Evolutionary conservation across 805 yeast genomes (phyloP).

Genomic region (Saccharomycopsis amapae): DNA sequence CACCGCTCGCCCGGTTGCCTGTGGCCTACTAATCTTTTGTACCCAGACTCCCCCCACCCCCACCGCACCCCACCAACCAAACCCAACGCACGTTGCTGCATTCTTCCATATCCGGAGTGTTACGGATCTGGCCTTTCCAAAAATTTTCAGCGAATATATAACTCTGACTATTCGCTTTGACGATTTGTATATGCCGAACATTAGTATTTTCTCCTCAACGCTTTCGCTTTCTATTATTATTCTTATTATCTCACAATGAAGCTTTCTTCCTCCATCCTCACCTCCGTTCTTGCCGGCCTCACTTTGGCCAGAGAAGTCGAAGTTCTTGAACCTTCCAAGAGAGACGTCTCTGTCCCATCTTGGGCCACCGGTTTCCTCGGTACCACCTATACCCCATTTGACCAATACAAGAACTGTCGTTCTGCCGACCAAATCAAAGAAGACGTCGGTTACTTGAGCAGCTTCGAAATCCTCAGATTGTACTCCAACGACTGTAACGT

Average conservation of each 20-base stretch:
- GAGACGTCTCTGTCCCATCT: slow-evolving; percentile 14
- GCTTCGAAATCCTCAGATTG: slow-evolving; percentile 47
- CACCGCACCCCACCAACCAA: too few relatives aligned
- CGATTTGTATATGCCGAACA: background rate
- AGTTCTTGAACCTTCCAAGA: slow-evolving; percentile 10
- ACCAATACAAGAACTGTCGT: slow-evolving; percentile 49
- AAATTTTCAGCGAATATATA: too few relatives aligned
- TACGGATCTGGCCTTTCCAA: too few relatives aligned
- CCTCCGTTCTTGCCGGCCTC: slow-evolving; percentile 9
- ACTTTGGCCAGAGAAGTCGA: too few relatives aligned
- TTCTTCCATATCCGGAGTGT: too few relatives aligned
- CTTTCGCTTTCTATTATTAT: too few relatives aligned
- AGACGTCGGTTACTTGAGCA: slow-evolving; percentile 40
- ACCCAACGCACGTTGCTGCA: too few relatives aligned
- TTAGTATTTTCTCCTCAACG: background rate
- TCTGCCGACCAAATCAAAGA: slow-evolving; percentile 37
- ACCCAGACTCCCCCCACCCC: too few relatives aligned
- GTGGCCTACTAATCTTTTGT: too few relatives aligned
- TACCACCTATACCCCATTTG: slow-evolving; percentile 61
- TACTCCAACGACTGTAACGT: slow-evolving; percentile 59
- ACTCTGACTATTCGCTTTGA: too few relatives aligned
- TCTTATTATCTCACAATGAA: too few relatives aligned
- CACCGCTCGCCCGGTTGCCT: too few relatives aligned
- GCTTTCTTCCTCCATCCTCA: slow-evolving; percentile 2
- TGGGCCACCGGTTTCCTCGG: slow-evolving; percentile 35